Percentiles rank a stretch among this genome's conserved stretches.
Conservation (phyloP, 139 green algal genomes). For the Pycnococcus provasolii region DNA sequence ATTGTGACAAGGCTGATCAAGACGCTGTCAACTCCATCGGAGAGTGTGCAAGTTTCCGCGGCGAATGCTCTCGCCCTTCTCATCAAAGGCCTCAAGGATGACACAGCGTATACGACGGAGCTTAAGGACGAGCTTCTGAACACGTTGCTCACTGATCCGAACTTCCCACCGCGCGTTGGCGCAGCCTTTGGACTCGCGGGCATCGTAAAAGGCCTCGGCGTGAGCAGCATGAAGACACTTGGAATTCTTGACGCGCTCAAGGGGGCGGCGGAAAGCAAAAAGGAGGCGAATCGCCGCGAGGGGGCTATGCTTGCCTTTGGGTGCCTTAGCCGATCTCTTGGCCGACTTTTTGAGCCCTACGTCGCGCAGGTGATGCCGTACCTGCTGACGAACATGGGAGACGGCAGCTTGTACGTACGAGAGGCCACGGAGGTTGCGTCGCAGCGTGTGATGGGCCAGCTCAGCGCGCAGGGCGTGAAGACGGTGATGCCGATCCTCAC, state of each 20-base stretch:
- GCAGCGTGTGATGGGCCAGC: slow-evolving; percentile 82
- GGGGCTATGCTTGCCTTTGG: slow-evolving; percentile 84
- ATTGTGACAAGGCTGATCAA: slow-evolving; percentile 7
- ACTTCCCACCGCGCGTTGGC: slow-evolving; percentile 70
- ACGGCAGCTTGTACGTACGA: slow-evolving; percentile 52
- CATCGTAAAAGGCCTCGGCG: slow-evolving; percentile 82
- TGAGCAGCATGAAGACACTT: slow-evolving; percentile 63
- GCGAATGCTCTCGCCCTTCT: slow-evolving; percentile 63
- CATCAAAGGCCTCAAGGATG: slow-evolving; percentile 43
- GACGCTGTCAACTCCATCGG: slow-evolving; percentile 8
- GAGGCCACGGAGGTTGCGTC: slow-evolving; percentile 64
- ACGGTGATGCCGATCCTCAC: slow-evolving; percentile 86
- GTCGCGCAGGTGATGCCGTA: slow-evolving; percentile 86
- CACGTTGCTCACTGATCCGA: slow-evolving; percentile 37
- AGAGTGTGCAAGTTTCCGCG: slow-evolving; percentile 5
- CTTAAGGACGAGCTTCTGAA: slow-evolving; percentile 43
- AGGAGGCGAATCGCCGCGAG: slow-evolving; percentile 49
- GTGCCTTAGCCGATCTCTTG: slow-evolving; percentile 79
- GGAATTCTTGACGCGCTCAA: slow-evolving; percentile 67
- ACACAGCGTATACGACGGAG: slow-evolving; percentile 24
- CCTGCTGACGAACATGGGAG: slow-evolving; percentile 80
- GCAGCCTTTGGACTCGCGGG: slow-evolving; percentile 84
- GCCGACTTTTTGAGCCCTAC: slow-evolving; percentile 98
- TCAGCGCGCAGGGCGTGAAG: slow-evolving; percentile 83
- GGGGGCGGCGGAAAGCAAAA: slow-evolving; percentile 35